Percentiles rank a stretch among this genome's conserved stretches.
phyloP scores from a whole-genome alignment of 129 eudicot genomes.

The Ambrosia artemisiifolia region DNA sequence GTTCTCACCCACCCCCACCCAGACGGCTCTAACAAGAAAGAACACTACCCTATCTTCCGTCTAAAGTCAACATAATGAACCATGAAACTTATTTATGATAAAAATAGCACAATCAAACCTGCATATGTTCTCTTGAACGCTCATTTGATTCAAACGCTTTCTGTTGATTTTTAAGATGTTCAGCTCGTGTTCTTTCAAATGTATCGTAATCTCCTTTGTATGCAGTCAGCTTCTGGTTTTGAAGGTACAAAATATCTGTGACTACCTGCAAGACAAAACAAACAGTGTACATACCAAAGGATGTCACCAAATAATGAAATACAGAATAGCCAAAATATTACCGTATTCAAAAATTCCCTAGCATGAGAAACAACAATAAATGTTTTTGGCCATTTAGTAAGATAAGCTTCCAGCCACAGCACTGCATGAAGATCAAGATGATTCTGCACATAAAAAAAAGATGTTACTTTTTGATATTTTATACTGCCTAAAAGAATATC shows the following conservation, averaged over 20 bases:
- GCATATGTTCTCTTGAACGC: slow-evolving; percentile 91
- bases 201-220: slow-evolving; percentile 91
- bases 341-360: slow-evolving; percentile 92
- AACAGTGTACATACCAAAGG: not conserved
- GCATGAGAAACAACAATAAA: slow-evolving; percentile 99
- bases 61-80: slow-evolving; percentile 11
- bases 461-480: not conserved
- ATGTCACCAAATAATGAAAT: not conserved
- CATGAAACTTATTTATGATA: not conserved
- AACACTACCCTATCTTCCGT: not conserved
- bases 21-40: not conserved
- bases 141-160: slow-evolving; percentile 96
- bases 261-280: slow-evolving; percentile 55
- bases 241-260: slow-evolving; percentile 93
- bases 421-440: slow-evolving; percentile 99
- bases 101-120: slow-evolving; percentile 45
- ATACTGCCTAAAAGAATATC: slow-evolving; percentile 6
- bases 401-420: slow-evolving; percentile 88
- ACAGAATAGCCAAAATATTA: slow-evolving; percentile 24
- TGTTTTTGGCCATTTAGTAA: slow-evolving; percentile 98
- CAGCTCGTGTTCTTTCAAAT: slow-evolving; percentile 95
- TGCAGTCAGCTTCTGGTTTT: slow-evolving; percentile 72
- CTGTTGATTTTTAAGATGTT: slow-evolving; percentile 72
- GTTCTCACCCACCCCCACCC: no score
- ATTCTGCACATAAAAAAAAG: slow-evolving; percentile 48